Evolutionary conservation across 2,329 filamentous ascomycete species (phyloP).

Genomic region (Aplosporella prunicola): DNA sequence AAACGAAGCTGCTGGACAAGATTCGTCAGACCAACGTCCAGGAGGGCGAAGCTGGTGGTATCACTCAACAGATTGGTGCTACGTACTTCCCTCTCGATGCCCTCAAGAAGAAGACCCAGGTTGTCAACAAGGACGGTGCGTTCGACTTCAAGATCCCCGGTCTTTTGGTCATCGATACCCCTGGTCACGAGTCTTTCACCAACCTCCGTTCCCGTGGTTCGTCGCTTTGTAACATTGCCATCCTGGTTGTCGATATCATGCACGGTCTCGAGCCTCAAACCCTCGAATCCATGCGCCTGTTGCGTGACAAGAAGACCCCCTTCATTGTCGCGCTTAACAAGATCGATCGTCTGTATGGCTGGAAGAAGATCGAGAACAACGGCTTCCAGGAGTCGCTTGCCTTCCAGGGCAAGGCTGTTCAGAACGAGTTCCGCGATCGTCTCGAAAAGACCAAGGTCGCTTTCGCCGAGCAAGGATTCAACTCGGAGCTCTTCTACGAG

Average conservation of each 20-base stretch:
- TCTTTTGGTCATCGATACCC: slow-evolving; percentile 93
- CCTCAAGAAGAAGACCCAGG: slow-evolving; percentile 80
- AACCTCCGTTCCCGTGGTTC: slow-evolving; percentile 95
- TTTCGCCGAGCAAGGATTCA: slow-evolving; percentile 95
- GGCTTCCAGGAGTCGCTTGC: slow-evolving; percentile 89
- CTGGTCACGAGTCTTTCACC: slow-evolving; percentile 99
- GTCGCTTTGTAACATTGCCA: slow-evolving; percentile 98
- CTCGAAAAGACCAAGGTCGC: slow-evolving; percentile 85
- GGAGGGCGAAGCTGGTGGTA: slow-evolving; percentile 97
- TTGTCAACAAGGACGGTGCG: slow-evolving; percentile 80
- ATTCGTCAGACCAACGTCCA: slow-evolving; percentile 97
- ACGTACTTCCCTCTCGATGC: slow-evolving; percentile 98
- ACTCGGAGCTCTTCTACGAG: slow-evolving; percentile 91
- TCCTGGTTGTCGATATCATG: slow-evolving; percentile 99
- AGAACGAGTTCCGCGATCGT: slow-evolving; percentile 88
- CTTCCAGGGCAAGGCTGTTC: slow-evolving; percentile 83
- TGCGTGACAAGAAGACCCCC: slow-evolving; percentile 87
- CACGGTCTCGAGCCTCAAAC: slow-evolving; percentile 97
- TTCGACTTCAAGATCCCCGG: slow-evolving; percentile 98
- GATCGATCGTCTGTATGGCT: slow-evolving; percentile 97
- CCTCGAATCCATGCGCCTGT: slow-evolving; percentile 88
- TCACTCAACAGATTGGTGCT: slow-evolving; percentile 98
- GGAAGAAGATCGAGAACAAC: slow-evolving; percentile 98
- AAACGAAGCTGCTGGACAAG: slow-evolving; percentile 98
- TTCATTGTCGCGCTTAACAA: slow-evolving; percentile 99